Evolutionary conservation across 106 monocot genomes (phyloP).

Genomic region (Apostasia shenzhenica): DNA sequence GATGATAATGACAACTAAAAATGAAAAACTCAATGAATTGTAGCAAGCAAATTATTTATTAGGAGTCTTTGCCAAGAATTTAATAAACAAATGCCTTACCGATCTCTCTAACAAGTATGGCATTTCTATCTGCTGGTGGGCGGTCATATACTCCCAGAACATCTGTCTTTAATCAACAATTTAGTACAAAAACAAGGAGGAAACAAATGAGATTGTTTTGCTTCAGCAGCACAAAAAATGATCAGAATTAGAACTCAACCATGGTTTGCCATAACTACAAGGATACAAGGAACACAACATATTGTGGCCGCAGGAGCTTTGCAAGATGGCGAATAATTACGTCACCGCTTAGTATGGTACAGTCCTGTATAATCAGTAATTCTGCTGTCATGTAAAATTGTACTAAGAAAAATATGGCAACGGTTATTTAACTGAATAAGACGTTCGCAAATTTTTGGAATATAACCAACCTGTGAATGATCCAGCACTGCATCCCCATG

Average conservation of each 20-base stretch:
- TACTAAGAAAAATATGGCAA: neutral
- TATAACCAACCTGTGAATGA: constrained; percentile 42
- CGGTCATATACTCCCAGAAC: constrained; percentile 90
- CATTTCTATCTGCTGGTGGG: constrained; percentile 71
- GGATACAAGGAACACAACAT: constrained; percentile 98
- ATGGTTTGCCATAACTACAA: neutral
- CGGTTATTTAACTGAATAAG: neutral
- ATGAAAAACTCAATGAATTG: neutral
- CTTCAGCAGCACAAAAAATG: too few species aligned
- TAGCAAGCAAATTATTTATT: neutral
- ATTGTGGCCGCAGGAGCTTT: constrained; percentile 55
- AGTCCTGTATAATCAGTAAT: constrained; percentile 48
- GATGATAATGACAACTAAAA: neutral
- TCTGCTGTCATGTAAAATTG: constrained; percentile 11
- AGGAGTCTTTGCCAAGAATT: neutral
- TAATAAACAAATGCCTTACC: constrained; percentile 24
- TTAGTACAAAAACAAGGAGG: neutral
- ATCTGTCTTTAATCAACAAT: constrained; percentile 50
- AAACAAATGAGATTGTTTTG: neutral
- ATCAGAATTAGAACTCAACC: too few species aligned
- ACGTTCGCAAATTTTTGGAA: neutral
- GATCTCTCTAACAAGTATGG: constrained; percentile 74
- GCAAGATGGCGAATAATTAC: constrained; percentile 94
- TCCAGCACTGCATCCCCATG: constrained; percentile 93
- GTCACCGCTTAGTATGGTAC: constrained; percentile 94